Conservation (phyloP, 768 basidiomycete genomes). For the Boletus patriciae region DNA sequence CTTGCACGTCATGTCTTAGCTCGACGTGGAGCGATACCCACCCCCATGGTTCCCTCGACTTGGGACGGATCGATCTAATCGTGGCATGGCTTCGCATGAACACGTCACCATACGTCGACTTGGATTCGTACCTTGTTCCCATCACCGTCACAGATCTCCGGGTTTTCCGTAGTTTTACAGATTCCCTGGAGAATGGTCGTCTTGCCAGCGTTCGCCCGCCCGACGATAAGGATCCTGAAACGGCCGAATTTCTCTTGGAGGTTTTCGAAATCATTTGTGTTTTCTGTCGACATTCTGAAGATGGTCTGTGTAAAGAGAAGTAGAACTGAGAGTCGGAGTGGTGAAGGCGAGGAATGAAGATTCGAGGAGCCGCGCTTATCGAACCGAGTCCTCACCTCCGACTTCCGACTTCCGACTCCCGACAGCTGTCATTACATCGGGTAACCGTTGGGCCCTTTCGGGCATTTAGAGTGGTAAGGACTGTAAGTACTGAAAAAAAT, state of each 20-base stretch:
- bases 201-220: constrained; percentile 8
- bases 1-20: too few relatives aligned
- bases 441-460: too few relatives aligned
- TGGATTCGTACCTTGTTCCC: neutral
- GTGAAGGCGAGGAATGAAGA: neutral
- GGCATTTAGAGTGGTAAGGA: too few relatives aligned
- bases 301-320: too few relatives aligned
- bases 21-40: neutral
- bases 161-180: constrained; percentile 1
- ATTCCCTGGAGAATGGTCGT: constrained; percentile 5
- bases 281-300: too few relatives aligned
- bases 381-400: neutral
- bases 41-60: neutral
- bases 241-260: too few relatives aligned
- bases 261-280: too few relatives aligned
- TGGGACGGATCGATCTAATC: constrained; percentile 2
- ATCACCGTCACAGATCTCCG: constrained; percentile 4
- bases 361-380: neutral
- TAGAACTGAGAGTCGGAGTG: neutral
- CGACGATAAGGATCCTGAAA: neutral
- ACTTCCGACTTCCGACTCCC: too few relatives aligned
- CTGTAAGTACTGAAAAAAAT: too few relatives aligned
- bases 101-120: too few relatives aligned
- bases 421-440: too few relatives aligned
- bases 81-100: neutral